Conservation (phyloP, 164 flowering plant genomes). For the Chloranthus sessilifolius region DNA sequence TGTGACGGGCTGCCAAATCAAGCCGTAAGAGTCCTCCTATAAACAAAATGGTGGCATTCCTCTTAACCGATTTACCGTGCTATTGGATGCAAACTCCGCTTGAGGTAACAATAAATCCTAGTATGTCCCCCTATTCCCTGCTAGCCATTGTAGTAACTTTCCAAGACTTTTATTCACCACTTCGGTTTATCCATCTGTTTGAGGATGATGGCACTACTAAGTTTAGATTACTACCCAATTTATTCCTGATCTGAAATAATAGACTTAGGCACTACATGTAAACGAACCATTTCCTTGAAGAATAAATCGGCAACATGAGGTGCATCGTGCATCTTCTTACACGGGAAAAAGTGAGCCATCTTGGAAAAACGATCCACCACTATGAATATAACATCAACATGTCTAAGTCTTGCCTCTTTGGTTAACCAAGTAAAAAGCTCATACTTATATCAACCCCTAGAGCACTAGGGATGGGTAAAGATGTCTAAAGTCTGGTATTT, state of each 20-base stretch:
- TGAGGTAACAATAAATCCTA: too few relatives aligned
- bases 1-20: too few relatives aligned
- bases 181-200: neutral
- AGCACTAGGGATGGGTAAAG: neutral
- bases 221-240: neutral
- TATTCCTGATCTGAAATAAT: neutral
- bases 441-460: neutral
- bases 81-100: too few relatives aligned
- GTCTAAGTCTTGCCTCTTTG: neutral
- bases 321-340: neutral
- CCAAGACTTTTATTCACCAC: neutral
- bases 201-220: neutral
- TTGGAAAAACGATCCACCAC: neutral
- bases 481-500: neutral
- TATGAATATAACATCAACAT: neutral
- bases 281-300: neutral
- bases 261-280: neutral
- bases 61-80: too few relatives aligned
- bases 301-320: neutral
- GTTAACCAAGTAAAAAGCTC: neutral
- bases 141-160: too few relatives aligned
- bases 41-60: too few relatives aligned
- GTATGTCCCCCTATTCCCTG: too few relatives aligned
- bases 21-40: too few relatives aligned
- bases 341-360: constrained; percentile 1